These are phyloP conservation scores for Tothia fuscella DNA, from an alignment of 2,329 filamentous ascomycete species.

Conservation along the genomic window DNA sequence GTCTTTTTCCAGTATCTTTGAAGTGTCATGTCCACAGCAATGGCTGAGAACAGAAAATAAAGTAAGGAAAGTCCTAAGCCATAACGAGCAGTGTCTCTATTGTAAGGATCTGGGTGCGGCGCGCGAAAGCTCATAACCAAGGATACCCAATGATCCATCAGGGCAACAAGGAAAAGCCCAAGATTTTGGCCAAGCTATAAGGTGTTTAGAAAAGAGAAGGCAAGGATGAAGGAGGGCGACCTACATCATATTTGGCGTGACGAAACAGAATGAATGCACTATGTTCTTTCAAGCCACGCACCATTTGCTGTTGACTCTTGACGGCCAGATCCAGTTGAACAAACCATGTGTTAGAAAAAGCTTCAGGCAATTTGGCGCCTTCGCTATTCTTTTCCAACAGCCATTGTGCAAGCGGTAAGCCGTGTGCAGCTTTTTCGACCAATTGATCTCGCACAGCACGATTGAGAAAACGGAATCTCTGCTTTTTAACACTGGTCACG, in stretches of 20 bases:
- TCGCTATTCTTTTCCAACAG: not conserved
- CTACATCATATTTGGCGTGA: slow-evolving; percentile 4
- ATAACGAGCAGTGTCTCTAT: not conserved
- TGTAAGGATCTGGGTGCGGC: not conserved
- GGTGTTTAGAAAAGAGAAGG: not conserved
- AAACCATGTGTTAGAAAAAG: slow-evolving; percentile 3
- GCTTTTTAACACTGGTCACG: not conserved
- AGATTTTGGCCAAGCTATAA: slow-evolving; percentile 2
- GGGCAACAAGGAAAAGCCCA: slow-evolving; percentile 3
- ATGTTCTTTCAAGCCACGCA: slow-evolving; percentile 4
- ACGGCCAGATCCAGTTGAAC: slow-evolving; percentile 1
- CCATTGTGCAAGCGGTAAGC: slow-evolving; percentile 1
- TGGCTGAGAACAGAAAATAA: slow-evolving; percentile 1
- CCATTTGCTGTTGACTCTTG: not conserved
- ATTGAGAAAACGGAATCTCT: too few relatives aligned
- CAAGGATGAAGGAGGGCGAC: not conserved
- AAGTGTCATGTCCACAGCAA: slow-evolving; percentile 5
- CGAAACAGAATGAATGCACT: slow-evolving; percentile 1
- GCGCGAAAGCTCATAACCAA: not conserved
- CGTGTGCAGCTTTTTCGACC: not conserved
- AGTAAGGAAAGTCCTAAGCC: slow-evolving; percentile 2
- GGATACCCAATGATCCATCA: slow-evolving; percentile 3
- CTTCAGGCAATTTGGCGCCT: not conserved
- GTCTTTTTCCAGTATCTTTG: slow-evolving; percentile 4
- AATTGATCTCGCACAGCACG: not conserved